Base-by-base conservation (phyloP, 768 basidiomycete genomes). In the Dictyophora rubrovolvata region DNA sequence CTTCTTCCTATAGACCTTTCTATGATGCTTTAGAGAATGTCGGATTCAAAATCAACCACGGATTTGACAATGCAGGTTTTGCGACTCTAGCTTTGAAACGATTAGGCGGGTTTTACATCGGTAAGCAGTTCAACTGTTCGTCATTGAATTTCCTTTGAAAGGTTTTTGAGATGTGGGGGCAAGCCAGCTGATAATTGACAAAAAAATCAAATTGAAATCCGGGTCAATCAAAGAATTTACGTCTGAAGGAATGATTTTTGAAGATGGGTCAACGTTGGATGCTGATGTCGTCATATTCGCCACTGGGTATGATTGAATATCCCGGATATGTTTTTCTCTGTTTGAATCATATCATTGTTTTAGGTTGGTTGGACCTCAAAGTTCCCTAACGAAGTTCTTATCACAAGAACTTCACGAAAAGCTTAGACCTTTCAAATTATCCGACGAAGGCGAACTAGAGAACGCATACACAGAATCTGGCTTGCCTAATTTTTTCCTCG, bases 191-290 rank as follows among this genome's bases (percentile, higher is more conserved):
- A 79, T 87, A 64, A 76, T 78, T 48, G 81, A 85, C 64, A 83
- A 84, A 6, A 80, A 82, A 65, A 83, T 87, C 73, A 85, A 84
- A 67, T 69, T 87, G 56, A 86, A 86, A 71, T 82, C 77, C 69
- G 81, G 81, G 57, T 70, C 71, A 50, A 78, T 86, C 59, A 67
- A 74, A 55, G 65, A 66, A 21, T 79, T 81, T 66, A 76, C 72
- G 1, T 62, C 71, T 48, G 64, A 54, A 14, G 77, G 78, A 7
- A 59, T 82, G 22, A 66, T 69, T 46, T 83, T 82, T 57, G 75
- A 77, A 16, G 69, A 82, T 60, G 78, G 79, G 0, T 72, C 68
- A 46, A 71, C 73, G 52, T 66, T 81, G 6, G 54, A 71, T 12
- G 80, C 78, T 8, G 82, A 84, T 62, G 75, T 84, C 5, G 72